Evolutionary conservation across 75 land plant genomes (phyloP), one percentile per base, ranked within the genome.

Genomic region (Pseudotsuga menziesii): DNA sequence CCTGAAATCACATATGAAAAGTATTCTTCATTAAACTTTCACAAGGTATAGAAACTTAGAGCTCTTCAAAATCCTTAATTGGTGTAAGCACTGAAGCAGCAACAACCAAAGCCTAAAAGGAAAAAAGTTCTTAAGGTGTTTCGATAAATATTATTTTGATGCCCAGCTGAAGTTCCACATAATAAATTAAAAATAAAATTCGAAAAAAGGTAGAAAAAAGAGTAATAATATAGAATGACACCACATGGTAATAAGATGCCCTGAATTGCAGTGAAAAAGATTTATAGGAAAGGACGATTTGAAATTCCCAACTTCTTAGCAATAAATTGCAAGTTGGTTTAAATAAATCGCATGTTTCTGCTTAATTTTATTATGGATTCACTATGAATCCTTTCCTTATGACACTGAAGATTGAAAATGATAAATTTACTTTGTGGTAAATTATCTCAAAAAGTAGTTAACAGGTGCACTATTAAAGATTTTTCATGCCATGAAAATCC

Each of bases 1-100:
- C 91, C 99, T 96, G 88, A 69, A 62, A 52, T 27, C 20, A 76
- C 59, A 35, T 16, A 16, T 69, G 54, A 41, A 69, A 7, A 69
- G 7, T 41, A 39, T 6, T 27, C 39, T 67, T 67, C 44, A 19
- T n/a, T 20, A 17, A 20, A n/a, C 48, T 44, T 44, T 44, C 48
- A 69, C 13, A 32, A 29, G 6, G 20, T 39, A 22, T 69, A 23
- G 19, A 69, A n/a, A 69, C n/a, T 17, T 9, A 17, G 14, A 69
- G 72, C 72, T 69, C 39, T 29, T 44, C 48, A 44, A 48, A 48
- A 11, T 9, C 54, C 11, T 9, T 69, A n/a, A 20, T n/a, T 69
- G 13, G 3, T 41, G 23, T 39, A 22, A 69, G 72, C 72, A 69
- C 41, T 29, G 35, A 41, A 36, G 22, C 72, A 39, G 72, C 8